Evolutionary conservation across 495 filamentous ascomycete genomes (phyloP).

Genomic region (Jackrogersella multiformis): DNA sequence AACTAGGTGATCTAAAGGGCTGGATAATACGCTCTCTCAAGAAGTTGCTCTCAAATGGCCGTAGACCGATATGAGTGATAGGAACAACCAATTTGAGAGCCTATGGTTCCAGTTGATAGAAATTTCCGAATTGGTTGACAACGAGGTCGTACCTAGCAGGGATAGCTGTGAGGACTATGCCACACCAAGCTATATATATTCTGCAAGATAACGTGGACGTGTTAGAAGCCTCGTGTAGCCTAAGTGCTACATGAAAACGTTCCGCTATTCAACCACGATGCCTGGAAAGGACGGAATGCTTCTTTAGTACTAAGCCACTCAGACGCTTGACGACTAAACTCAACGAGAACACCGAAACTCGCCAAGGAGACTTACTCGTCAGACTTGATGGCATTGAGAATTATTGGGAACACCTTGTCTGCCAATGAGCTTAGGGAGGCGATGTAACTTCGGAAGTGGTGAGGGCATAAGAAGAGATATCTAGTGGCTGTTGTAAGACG

Average conservation of each 20-base stretch:
- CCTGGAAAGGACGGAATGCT: not conserved
- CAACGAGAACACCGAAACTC: conserved; percentile 11
- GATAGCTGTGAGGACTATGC: not conserved
- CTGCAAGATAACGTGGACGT: not conserved
- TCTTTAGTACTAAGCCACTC: not conserved
- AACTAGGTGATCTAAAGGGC: not conserved
- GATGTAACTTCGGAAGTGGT: conserved; percentile 28
- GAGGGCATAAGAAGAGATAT: conserved; percentile 6
- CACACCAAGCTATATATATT: not conserved
- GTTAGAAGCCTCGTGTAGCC: not conserved
- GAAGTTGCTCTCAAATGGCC: not conserved
- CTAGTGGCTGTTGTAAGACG: conserved; percentile 7
- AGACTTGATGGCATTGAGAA: not conserved
- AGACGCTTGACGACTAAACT: not conserved
- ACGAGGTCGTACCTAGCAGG: not conserved
- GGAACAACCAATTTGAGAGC: not conserved
- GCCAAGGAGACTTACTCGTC: conserved; percentile 13
- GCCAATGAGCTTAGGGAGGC: not conserved
- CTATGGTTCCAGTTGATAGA: too few relatives aligned
- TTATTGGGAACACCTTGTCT: not conserved
- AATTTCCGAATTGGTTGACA: not conserved
- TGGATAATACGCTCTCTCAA: not conserved
- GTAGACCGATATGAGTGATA: not conserved
- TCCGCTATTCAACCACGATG: not conserved
- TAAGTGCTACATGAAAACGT: not conserved